Evolutionary conservation across 768 basidiomycete genomes (phyloP).

Genomic region (Suillus fuscotomentosus): DNA sequence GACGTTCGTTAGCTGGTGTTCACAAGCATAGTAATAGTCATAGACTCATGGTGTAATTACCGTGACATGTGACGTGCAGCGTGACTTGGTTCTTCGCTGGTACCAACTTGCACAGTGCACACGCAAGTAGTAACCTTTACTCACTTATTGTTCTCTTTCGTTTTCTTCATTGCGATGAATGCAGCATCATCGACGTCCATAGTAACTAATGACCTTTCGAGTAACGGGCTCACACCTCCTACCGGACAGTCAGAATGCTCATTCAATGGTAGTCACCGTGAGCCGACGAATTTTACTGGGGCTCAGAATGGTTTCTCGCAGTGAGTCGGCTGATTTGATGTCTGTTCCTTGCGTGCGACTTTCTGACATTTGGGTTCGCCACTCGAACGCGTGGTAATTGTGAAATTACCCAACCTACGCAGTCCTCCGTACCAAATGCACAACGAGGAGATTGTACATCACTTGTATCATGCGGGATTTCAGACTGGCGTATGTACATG

Average conservation of each 20-base stretch:
- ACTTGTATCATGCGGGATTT: constrained; percentile 78
- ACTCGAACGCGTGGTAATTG: constrained; percentile 10
- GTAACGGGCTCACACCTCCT: constrained; percentile 46
- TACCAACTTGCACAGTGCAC: neutral
- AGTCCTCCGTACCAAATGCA: constrained; percentile 57
- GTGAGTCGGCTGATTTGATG: constrained; percentile 39
- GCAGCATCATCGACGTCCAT: constrained; percentile 31
- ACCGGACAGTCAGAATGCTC: constrained; percentile 37
- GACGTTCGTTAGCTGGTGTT: constrained; percentile 22
- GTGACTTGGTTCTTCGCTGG: neutral
- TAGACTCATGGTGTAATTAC: constrained; percentile 1
- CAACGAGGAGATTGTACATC: constrained; percentile 75
- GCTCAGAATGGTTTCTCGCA: constrained; percentile 54
- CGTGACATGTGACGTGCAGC: constrained; percentile 2
- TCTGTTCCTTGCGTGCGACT: constrained; percentile 6
- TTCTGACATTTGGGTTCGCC: constrained; percentile 3
- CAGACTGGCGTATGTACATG: constrained; percentile 68
- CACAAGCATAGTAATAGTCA: constrained; percentile 1
- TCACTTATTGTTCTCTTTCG: neutral
- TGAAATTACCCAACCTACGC: constrained; percentile 8
- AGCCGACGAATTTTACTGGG: constrained; percentile 36
- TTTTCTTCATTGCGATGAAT: constrained; percentile 18
- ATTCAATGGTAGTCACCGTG: constrained; percentile 33
- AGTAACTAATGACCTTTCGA: constrained; percentile 36
- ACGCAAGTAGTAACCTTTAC: neutral